phyloP scores from a whole-genome alignment of 495 filamentous ascomycete species.

The Podospora pseudoanserina region DNA sequence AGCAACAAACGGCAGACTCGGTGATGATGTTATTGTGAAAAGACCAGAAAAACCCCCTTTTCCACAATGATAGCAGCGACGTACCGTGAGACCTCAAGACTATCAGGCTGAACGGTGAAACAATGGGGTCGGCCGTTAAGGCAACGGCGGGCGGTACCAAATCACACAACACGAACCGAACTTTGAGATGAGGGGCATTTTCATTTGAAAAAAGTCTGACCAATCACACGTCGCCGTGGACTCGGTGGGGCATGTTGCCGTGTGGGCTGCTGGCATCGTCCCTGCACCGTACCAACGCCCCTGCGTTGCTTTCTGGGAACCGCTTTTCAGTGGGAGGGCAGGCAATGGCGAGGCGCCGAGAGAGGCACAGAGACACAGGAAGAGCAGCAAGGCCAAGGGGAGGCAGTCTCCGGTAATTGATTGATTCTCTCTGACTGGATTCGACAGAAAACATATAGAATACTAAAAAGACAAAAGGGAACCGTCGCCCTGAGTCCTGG shows the following conservation, averaged over 20 bases:
- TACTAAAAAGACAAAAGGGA: constrained; percentile 12
- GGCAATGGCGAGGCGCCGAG: constrained; percentile 7
- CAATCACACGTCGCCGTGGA: neutral
- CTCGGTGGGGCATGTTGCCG: neutral
- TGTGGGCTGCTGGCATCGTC: constrained; percentile 1
- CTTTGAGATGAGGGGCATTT: neutral
- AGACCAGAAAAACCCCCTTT: neutral
- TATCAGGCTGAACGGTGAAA: neutral
- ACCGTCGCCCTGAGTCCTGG: constrained; percentile 5
- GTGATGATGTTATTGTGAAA: neutral
- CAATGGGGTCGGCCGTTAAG: neutral
- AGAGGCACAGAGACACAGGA: constrained; percentile 1
- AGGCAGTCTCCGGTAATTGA: neutral
- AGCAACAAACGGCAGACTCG: neutral
- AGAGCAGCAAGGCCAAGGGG: constrained; percentile 5
- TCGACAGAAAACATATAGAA: neutral
- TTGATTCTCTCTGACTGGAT: neutral
- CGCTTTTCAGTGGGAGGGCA: neutral
- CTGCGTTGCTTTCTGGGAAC: constrained; percentile 2
- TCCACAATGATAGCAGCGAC: neutral
- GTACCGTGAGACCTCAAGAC: neutral
- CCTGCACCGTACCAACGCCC: constrained; percentile 4
- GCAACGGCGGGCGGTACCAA: neutral
- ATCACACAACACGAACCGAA: neutral
- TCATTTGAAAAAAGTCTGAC: neutral